These are phyloP conservation scores for Boletus patriciae DNA, from an alignment of 768 basidiomycete species.

Conservation along the genomic window DNA sequence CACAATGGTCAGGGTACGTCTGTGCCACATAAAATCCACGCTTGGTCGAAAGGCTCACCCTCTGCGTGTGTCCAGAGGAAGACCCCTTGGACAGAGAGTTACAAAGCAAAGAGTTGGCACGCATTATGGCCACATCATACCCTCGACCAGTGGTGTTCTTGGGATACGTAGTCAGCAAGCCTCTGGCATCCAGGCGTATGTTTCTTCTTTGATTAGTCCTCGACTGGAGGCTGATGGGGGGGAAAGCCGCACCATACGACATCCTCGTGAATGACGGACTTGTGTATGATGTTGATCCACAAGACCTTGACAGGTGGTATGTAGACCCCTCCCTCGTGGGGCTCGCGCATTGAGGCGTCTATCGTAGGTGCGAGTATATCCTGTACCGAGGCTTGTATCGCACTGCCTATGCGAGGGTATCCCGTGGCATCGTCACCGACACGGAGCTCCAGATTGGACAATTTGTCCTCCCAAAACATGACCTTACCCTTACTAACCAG, in stretches of 20 bases:
- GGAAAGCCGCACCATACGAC: conserved; percentile 69
- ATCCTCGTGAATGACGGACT: conserved; percentile 74
- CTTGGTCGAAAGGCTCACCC: neutral
- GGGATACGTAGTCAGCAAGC: conserved; percentile 77
- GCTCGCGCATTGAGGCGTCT: neutral
- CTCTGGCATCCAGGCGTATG: conserved; percentile 62
- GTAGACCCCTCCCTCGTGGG: conserved; percentile 6
- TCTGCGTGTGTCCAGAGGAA: conserved; percentile 56
- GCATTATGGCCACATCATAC: conserved; percentile 69
- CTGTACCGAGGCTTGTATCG: conserved; percentile 78
- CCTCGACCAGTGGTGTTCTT: conserved; percentile 77
- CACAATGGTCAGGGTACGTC: conserved; percentile 86
- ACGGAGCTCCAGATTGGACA: conserved; percentile 89
- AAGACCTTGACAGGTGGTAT: conserved; percentile 72
- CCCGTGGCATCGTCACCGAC: conserved; percentile 82
- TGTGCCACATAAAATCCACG: neutral
- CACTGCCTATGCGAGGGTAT: conserved; percentile 80
- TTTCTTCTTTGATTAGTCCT: conserved; percentile 11
- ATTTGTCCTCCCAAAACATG: conserved; percentile 71
- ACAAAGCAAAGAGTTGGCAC: conserved; percentile 77
- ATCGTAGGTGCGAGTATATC: conserved; percentile 84
- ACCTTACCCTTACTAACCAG: conserved; percentile 54
- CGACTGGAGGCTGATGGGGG: conserved; percentile 6
- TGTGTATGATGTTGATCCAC: conserved; percentile 76
- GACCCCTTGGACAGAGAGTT: conserved; percentile 86